Conservation (phyloP, 2,329 filamentous ascomycete genomes). For the Juglanconis sp. region DNA sequence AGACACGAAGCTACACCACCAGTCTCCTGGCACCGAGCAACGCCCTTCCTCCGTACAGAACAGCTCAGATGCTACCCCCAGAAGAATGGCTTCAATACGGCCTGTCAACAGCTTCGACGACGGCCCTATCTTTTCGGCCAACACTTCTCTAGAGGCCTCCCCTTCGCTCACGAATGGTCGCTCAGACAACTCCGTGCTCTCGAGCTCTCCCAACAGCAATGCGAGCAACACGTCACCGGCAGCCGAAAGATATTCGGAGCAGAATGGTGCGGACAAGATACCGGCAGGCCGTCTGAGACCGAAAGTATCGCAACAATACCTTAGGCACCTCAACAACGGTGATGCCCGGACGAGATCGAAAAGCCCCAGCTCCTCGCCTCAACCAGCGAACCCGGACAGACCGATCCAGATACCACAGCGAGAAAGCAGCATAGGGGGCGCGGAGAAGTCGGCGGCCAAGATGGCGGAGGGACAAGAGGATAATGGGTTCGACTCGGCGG, state of each 20-base stretch:
- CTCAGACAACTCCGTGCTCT: conserved; percentile 46
- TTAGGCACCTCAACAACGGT: conserved; percentile 9
- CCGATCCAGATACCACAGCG: conserved; percentile 26
- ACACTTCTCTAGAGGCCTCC: conserved; percentile 35
- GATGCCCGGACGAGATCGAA: conserved; percentile 18
- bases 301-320: conserved; percentile 20
- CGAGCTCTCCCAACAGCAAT: conserved; percentile 55
- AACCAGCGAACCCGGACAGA: conserved; percentile 12
- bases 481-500: conserved; percentile 56
- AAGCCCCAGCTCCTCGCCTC: conserved; percentile 4
- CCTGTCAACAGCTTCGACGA: conserved; percentile 55
- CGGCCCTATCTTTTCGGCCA: conserved; percentile 34
- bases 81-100: conserved; percentile 45
- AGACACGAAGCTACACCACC: conserved; percentile 17
- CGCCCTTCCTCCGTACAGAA: conserved; percentile 23
- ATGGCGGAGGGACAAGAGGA: conserved; percentile 16
- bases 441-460: conserved; percentile 12
- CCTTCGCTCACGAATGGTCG: conserved; percentile 28
- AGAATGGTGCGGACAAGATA: conserved; percentile 29
- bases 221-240: conserved; percentile 45
- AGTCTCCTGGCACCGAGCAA: conserved; percentile 20
- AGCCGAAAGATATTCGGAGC: conserved; percentile 30
- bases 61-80: conserved; percentile 22
- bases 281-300: conserved; percentile 36
- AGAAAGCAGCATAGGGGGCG: conserved; percentile 20